These are phyloP conservation scores for Triticum turgidum DNA, from an alignment of 176 grass and related monocot species.

Conservation along the genomic window DNA sequence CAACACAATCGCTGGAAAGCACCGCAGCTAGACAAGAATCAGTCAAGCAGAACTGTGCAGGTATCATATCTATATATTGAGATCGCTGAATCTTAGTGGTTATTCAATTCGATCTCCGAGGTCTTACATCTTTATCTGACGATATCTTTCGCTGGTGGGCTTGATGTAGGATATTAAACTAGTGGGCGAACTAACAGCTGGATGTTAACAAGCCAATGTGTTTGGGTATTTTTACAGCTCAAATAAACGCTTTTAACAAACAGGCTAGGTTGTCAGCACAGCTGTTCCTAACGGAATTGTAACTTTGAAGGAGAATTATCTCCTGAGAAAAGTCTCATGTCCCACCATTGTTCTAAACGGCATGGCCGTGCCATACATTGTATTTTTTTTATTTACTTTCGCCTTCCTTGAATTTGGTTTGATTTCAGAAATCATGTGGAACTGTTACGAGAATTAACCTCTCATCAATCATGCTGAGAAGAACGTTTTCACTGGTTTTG, in stretches of 20 bases:
- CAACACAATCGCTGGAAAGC: slow-evolving; percentile 18
- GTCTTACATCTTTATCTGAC: background rate
- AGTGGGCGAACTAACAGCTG: background rate
- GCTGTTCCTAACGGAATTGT: background rate
- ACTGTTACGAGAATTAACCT: background rate
- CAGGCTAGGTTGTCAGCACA: background rate
- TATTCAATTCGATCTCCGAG: slow-evolving; percentile 1
- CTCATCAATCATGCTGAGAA: background rate
- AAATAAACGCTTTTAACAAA: background rate
- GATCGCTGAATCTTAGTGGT: background rate
- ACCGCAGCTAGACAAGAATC: slow-evolving; percentile 2
- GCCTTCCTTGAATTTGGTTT: slow-evolving; percentile 3
- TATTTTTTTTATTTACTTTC: background rate
- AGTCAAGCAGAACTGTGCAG: slow-evolving; percentile 11
- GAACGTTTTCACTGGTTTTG: background rate
- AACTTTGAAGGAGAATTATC: background rate
- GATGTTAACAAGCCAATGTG: slow-evolving; percentile 14
- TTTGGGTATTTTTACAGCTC: background rate
- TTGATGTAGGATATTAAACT: background rate
- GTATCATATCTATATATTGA: background rate
- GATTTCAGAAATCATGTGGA: background rate
- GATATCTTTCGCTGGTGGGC: background rate
- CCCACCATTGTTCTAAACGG: background rate
- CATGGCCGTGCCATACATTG: background rate
- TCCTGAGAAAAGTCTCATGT: background rate